Conservation (phyloP, 1,284 basidiomycete genomes). For the Leccinum subrobustum region DNA sequence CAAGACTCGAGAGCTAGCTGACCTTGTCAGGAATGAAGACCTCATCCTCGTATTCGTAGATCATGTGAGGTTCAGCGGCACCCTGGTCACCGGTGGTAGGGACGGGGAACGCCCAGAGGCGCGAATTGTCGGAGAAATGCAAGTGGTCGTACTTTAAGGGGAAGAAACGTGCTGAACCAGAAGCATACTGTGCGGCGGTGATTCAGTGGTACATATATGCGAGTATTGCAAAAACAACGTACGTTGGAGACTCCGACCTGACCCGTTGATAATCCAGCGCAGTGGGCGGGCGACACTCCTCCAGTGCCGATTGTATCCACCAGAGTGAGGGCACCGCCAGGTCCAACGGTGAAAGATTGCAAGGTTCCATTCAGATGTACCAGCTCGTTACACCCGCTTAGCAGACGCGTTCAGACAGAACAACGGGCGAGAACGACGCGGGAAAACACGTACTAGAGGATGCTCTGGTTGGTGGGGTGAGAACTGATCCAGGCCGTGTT, state of each 20-base stretch:
- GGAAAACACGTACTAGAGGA: slow-evolving; percentile 51
- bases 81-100: slow-evolving; percentile 34
- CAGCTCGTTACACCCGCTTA: slow-evolving; percentile 58
- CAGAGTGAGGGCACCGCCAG: slow-evolving; percentile 44
- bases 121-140: slow-evolving; percentile 42
- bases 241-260: slow-evolving; percentile 61
- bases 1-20: slow-evolving; percentile 15
- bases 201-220: not conserved
- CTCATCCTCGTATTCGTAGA: slow-evolving; percentile 50
- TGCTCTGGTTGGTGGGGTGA: slow-evolving; percentile 42
- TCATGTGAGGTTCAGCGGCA: slow-evolving; percentile 64
- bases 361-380: slow-evolving; percentile 39
- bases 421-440: slow-evolving; percentile 2
- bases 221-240: slow-evolving; percentile 17
- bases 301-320: slow-evolving; percentile 48
- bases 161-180: slow-evolving; percentile 57
- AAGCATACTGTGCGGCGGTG: slow-evolving; percentile 43
- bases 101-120: slow-evolving; percentile 52
- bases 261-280: slow-evolving; percentile 49
- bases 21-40: slow-evolving; percentile 67
- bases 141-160: slow-evolving; percentile 41
- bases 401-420: not conserved
- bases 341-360: slow-evolving; percentile 54
- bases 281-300: slow-evolving; percentile 53
- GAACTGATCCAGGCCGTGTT: slow-evolving; percentile 48